phyloP scores from a whole-genome alignment of 78 protist species.

The Andalucia godoyi region DNA sequence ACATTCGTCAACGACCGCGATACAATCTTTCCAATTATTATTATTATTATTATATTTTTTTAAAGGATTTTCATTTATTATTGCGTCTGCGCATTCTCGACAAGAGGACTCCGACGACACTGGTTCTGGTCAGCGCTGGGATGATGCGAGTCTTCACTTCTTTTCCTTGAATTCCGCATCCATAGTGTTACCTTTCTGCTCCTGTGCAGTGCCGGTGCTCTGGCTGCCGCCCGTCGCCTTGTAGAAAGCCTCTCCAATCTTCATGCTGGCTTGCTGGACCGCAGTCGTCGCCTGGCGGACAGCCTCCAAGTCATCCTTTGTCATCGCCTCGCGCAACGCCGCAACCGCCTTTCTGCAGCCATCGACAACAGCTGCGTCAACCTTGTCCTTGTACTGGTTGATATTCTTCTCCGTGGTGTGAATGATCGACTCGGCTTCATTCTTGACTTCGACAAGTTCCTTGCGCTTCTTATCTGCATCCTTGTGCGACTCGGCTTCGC shows the following conservation, averaged over 20 bases:
- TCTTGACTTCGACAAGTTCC: conserved; percentile 49
- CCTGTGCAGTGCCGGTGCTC: neutral
- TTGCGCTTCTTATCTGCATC: conserved; percentile 38
- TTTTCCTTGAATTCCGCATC: neutral
- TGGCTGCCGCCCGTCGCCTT: neutral
- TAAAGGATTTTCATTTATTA: no score
- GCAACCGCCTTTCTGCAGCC: no score
- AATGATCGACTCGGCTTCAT: conserved; percentile 51
- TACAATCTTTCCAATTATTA: no score
- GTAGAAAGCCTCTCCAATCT: conserved; percentile 5
- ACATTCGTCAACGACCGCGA: no score
- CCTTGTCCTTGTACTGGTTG: conserved; percentile 26
- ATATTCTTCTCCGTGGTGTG: conserved; percentile 43
- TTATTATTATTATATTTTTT: no score
- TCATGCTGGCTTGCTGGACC: conserved; percentile 17
- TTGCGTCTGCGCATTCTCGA: no score
- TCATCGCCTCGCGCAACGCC: no score
- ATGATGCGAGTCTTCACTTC: no score
- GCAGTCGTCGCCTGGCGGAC: neutral
- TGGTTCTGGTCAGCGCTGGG: no score
- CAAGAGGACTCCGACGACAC: no score
- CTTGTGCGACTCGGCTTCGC: conserved; percentile 75
- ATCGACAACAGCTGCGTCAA: no score
- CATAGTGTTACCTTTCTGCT: neutral
- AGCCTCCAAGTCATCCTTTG: neutral